Percentiles rank a stretch among this genome's conserved stretches.
phyloP scores from a whole-genome alignment of 495 filamentous ascomycete species.

The Parmelia sp. region DNA sequence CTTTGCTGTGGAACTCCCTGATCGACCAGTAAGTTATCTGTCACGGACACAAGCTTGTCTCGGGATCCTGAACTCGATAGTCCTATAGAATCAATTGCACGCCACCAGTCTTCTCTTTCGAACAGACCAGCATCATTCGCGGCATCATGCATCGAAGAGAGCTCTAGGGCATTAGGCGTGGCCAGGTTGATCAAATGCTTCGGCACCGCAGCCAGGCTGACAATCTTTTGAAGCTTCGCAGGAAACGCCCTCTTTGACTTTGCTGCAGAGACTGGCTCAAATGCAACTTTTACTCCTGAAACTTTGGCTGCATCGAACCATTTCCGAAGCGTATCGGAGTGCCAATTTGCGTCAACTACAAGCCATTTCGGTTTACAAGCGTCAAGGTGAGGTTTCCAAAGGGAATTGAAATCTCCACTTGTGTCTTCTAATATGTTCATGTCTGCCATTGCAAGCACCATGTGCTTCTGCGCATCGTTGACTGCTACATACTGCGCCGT shows the following conservation, averaged over 20 bases:
- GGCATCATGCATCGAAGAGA: constrained; percentile 63
- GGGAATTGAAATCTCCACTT: constrained; percentile 36
- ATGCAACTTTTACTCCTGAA: constrained; percentile 56
- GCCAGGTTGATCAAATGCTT: constrained; percentile 57
- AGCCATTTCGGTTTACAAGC: constrained; percentile 60
- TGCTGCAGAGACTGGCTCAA: constrained; percentile 81
- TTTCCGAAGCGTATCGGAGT: constrained; percentile 49
- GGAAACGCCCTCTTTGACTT: constrained; percentile 69
- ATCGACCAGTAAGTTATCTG: constrained; percentile 58
- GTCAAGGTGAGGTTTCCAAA: constrained; percentile 56
- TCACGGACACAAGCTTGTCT: constrained; percentile 57
- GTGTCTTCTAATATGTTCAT: constrained; percentile 73
- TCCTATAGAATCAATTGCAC: constrained; percentile 66
- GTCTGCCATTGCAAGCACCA: constrained; percentile 86
- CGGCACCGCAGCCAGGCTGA: constrained; percentile 50
- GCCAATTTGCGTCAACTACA: constrained; percentile 81
- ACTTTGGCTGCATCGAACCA: constrained; percentile 55
- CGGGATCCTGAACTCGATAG: constrained; percentile 52
- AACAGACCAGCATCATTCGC: constrained; percentile 61
- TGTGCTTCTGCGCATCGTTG: constrained; percentile 74
- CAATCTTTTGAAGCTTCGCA: constrained; percentile 27
- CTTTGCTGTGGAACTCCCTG: constrained; percentile 73
- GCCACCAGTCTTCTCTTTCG: constrained; percentile 67
- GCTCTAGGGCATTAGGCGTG: constrained; percentile 77
- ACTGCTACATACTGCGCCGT: constrained; percentile 90